A percentile compares a stretch with the other conserved stretches of the same genome.
Evolutionary conservation across 352 stramenopile genomes (phyloP).

Genomic region (Globisporangium sylvaticum): DNA sequence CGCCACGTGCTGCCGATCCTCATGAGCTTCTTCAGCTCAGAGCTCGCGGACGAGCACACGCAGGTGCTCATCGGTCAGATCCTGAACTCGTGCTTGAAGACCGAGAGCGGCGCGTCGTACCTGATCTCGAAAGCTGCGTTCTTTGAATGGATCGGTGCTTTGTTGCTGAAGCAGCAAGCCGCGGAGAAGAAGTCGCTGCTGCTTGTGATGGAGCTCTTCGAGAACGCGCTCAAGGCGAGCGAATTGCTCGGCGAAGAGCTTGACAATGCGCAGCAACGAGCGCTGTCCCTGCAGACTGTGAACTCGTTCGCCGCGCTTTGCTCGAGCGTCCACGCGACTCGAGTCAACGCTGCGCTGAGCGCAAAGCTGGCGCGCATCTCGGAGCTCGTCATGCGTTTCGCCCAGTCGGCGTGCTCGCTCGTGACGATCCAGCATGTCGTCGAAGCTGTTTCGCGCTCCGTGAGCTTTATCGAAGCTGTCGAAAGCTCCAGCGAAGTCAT

Average conservation of each 20-base stretch:
- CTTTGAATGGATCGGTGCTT: constrained; percentile 52
- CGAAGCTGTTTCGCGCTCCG: not conserved
- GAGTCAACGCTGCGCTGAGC: constrained; percentile 6
- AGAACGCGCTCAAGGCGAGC: constrained; percentile 23
- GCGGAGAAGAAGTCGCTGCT: constrained; percentile 19
- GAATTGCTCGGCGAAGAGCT: constrained; percentile 22
- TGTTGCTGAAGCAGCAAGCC: constrained; percentile 28
- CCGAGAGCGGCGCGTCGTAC: constrained; percentile 39
- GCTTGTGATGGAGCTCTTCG: constrained; percentile 39
- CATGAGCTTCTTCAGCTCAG: constrained; percentile 76
- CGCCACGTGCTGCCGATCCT: constrained; percentile 80
- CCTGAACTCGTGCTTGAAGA: constrained; percentile 42
- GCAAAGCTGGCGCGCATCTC: constrained; percentile 24
- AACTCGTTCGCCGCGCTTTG: constrained; percentile 41
- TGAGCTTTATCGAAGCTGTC: not conserved
- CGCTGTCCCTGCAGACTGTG: constrained; percentile 29
- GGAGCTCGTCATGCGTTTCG: constrained; percentile 27
- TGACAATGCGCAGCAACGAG: constrained; percentile 32
- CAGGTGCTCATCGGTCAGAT: constrained; percentile 68
- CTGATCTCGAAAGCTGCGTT: constrained; percentile 62
- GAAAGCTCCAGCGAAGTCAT: not conserved
- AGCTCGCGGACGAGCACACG: constrained; percentile 74
- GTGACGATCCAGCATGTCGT: constrained; percentile 33
- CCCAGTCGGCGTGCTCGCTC: constrained; percentile 34
- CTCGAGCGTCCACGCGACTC: constrained; percentile 11